These are phyloP conservation scores for Eutrema yunnanense DNA, from an alignment of 345 rosid genomes.

Conservation along the genomic window DNA sequence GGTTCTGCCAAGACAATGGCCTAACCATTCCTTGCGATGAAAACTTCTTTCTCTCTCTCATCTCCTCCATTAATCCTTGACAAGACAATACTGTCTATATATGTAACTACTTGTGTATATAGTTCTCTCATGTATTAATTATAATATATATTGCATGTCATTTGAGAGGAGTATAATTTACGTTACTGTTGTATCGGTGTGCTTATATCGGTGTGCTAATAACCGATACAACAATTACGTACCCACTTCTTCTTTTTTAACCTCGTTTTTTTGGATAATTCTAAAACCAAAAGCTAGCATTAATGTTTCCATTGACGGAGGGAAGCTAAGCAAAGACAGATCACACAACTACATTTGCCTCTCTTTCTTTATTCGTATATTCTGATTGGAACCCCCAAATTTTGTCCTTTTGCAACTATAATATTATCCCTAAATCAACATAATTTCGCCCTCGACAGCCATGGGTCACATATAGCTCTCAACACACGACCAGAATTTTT, in stretches of 20 bases:
- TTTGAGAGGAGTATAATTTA: slow-evolving; percentile 11
- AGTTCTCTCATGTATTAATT: slow-evolving; percentile 7
- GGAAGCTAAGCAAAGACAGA: not conserved
- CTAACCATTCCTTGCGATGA: slow-evolving; percentile 30
- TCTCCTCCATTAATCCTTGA: slow-evolving; percentile 23
- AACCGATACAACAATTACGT: no score
- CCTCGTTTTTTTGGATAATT: not conserved
- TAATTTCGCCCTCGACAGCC: slow-evolving; percentile 1
- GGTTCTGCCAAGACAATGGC: slow-evolving; percentile 24
- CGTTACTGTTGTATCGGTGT: no score
- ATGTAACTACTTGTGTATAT: slow-evolving; percentile 9
- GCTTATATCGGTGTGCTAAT: no score
- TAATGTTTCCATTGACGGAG: not conserved
- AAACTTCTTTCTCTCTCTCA: slow-evolving; percentile 14
- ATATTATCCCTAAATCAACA: slow-evolving; percentile 4
- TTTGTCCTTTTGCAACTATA: slow-evolving; percentile 15
- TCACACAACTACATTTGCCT: not conserved
- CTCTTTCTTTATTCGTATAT: slow-evolving; percentile 4
- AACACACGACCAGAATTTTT: slow-evolving; percentile 11
- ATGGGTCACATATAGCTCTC: slow-evolving; percentile 12
- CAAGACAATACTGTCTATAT: not conserved
- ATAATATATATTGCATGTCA: not conserved
- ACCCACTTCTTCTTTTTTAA: not conserved
- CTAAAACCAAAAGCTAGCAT: not conserved
- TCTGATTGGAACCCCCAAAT: not conserved